Percentiles rank a stretch among this genome's conserved stretches.
phyloP scores from a whole-genome alignment of 768 basidiomycete species.

The Phylloporus arenicola region DNA sequence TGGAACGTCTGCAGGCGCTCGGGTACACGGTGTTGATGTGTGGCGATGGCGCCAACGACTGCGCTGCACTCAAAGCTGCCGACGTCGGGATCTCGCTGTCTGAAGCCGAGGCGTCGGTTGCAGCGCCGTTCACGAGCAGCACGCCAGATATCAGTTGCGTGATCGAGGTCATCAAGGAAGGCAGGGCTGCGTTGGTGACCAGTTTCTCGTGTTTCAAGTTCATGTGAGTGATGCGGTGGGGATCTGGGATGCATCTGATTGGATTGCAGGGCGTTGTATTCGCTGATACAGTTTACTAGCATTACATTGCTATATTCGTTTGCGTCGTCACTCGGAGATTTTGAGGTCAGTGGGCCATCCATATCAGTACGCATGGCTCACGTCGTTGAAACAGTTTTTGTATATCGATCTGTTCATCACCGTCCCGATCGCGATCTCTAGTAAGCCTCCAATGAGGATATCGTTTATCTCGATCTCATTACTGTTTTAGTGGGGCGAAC shows the following conservation, averaged over 20 bases:
- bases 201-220: slow-evolving; percentile 99
- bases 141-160: slow-evolving; percentile 95
- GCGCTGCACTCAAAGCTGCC: slow-evolving; percentile 95
- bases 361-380: slow-evolving; percentile 5
- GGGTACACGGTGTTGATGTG: slow-evolving; percentile 98
- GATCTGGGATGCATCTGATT: slow-evolving; percentile 5
- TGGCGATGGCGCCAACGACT: slow-evolving; percentile 98
- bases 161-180: slow-evolving; percentile 94
- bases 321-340: slow-evolving; percentile 92
- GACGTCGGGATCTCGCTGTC: slow-evolving; percentile 96
- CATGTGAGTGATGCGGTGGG: slow-evolving; percentile 57
- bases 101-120: slow-evolving; percentile 97
- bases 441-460: slow-evolving; percentile 43
- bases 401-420: slow-evolving; percentile 99
- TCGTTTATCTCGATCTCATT: slow-evolving; percentile 4
- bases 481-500: slow-evolving; percentile 81
- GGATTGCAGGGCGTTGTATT: slow-evolving; percentile 84
- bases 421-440: slow-evolving; percentile 92
- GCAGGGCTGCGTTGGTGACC: slow-evolving; percentile 91
- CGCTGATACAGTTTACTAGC: slow-evolving; percentile 98
- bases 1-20: slow-evolving; percentile 86
- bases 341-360: slow-evolving; percentile 57
- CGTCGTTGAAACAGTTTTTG: slow-evolving; percentile 57
- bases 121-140: slow-evolving; percentile 93
- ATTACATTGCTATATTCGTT: slow-evolving; percentile 95